Evolutionary conservation across 768 basidiomycete species (phyloP), one percentile per base, ranked within the genome.

Genomic region (Hygrocybe punicea): DNA sequence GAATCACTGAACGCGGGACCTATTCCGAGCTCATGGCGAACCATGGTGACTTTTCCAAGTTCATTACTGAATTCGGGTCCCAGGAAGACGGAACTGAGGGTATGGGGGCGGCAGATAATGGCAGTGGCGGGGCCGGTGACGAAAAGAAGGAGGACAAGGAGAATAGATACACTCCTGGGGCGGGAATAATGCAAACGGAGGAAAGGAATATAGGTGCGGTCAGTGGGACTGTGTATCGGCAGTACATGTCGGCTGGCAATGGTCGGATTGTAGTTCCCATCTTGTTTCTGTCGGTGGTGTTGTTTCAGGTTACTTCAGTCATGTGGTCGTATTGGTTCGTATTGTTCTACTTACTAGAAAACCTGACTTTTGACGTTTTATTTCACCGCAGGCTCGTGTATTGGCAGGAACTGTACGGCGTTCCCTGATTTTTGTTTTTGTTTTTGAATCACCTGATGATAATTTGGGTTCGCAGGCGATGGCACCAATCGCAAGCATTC

Each of bases 171-270:
- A 75, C 66, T 49, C 70, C 67, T 14, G 81, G 82, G 5, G 76
- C 78, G 19, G 75, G 73, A 10, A 73, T 93, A 42, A 95, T 94
- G 90, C 89, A 93, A 64, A 76, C 73, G 23, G 93, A 95, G 70
- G 91, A 94, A 67, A 78, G 92, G 16, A 88, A 87, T 61, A 85
- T 83, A 0, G 93, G 92, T 3, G 82, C 89, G 0, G 81, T 93
- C 60, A 75, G 78, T 34, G 64, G 70, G 61, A 59, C 69, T 2
- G 79, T 85, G 10, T 86, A 86, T 62, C 79, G 73, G 65, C 65
- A 79, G 34, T 96, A 93, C 68, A 65, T 89, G 49, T 69, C 74
- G 33, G 90, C 91, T 3, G 93, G 85, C 1, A 82, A 82, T 29
- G 92, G 91, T 11, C 58, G 58, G 4, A 60, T 86, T 51, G 75